These are phyloP conservation scores for Boletus tylopilopsis DNA, from an alignment of 768 basidiomycete genomes.

Conservation along the genomic window DNA sequence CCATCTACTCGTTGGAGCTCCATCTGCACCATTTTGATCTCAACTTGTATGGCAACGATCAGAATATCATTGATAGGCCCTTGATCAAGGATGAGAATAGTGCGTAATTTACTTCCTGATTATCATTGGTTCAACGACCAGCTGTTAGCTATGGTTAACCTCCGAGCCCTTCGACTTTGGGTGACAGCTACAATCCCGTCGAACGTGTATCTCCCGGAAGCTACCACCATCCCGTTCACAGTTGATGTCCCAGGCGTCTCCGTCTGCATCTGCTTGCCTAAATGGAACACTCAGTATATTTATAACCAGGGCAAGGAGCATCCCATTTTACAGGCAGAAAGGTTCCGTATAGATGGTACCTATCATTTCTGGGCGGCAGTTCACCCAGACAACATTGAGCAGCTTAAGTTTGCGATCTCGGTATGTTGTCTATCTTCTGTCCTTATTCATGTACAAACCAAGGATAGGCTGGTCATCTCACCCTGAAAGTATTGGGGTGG, in stretches of 20 bases:
- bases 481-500: slow-evolving; percentile 82
- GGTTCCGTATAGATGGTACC: slow-evolving; percentile 57
- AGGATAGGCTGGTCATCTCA: slow-evolving; percentile 45
- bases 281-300: slow-evolving; percentile 84
- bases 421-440: slow-evolving; percentile 33
- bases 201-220: slow-evolving; percentile 68
- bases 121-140: background rate
- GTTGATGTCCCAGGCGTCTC: slow-evolving; percentile 56
- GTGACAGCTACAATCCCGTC: slow-evolving; percentile 58
- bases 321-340: slow-evolving; percentile 57
- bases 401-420: slow-evolving; percentile 61
- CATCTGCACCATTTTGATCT: slow-evolving; percentile 73
- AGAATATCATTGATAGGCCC: slow-evolving; percentile 94
- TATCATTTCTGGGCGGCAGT: slow-evolving; percentile 73
- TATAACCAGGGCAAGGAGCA: slow-evolving; percentile 59
- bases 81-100: slow-evolving; percentile 80
- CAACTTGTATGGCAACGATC: slow-evolving; percentile 87
- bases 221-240: slow-evolving; percentile 61
- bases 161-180: slow-evolving; percentile 56
- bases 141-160: slow-evolving; percentile 62
- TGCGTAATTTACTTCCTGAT: slow-evolving; percentile 27
- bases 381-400: slow-evolving; percentile 70
- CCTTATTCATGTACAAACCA: background rate
- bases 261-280: slow-evolving; percentile 67
- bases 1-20: slow-evolving; percentile 66